phyloP scores from a whole-genome alignment of 164 flowering plant species.

The Aristolochia fimbriata region DNA sequence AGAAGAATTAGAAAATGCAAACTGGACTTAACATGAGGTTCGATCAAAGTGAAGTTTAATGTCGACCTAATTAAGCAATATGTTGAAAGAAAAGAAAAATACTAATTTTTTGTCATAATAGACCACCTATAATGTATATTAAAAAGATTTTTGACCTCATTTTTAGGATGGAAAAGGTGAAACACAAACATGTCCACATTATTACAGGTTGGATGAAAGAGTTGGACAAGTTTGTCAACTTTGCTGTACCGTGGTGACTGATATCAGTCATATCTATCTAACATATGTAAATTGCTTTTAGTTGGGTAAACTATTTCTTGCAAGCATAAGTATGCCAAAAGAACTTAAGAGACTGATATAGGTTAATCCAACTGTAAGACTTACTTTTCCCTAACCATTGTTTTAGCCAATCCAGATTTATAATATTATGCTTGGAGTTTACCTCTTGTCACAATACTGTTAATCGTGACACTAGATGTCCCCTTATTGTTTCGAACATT shows the following conservation, averaged over 20 bases:
- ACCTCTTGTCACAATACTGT: slow-evolving; percentile 42
- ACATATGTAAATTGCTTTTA: neutral
- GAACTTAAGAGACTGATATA: neutral
- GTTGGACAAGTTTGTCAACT: neutral
- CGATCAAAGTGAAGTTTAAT: slow-evolving; percentile 76
- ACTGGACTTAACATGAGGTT: slow-evolving; percentile 45
- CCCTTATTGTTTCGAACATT: no score
- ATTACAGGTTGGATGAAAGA: neutral
- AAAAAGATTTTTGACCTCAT: slow-evolving; percentile 45
- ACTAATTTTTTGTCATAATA: slow-evolving; percentile 74
- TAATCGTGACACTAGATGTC: no score
- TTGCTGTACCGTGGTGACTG: neutral
- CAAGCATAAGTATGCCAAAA: neutral
- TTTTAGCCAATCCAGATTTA: no score
- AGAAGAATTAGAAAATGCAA: slow-evolving; percentile 34
- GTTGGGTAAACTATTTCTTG: neutral
- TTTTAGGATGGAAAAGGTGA: slow-evolving; percentile 45
- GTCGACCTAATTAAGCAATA: slow-evolving; percentile 58
- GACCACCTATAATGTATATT: slow-evolving; percentile 66
- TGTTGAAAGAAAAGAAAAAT: slow-evolving; percentile 52
- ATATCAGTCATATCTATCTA: neutral
- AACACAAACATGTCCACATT: neutral
- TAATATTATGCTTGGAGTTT: no score
- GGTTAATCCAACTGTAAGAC: neutral
- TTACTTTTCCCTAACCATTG: no score